Percentiles rank a stretch among this genome's conserved stretches.
phyloP scores from a whole-genome alignment of 306 rosid genomes.

The Medicago truncatula region DNA sequence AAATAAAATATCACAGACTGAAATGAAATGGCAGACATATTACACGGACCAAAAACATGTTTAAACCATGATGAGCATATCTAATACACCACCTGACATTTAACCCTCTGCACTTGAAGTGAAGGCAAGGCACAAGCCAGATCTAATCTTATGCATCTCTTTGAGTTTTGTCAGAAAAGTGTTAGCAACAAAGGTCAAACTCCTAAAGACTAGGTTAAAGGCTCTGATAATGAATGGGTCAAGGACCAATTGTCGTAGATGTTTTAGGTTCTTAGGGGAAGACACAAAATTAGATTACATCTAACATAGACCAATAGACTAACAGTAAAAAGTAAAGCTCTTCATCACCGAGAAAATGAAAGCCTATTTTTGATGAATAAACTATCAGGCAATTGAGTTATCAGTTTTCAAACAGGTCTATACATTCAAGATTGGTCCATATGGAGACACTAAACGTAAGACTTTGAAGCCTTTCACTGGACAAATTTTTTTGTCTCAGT shows the following conservation, averaged over 20 bases:
- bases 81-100: background rate
- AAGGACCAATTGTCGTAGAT: background rate
- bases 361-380: background rate
- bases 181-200: background rate
- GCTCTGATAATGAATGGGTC: conserved; percentile 3
- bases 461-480: background rate
- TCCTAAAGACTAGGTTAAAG: background rate
- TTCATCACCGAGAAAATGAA: background rate
- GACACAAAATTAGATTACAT: background rate
- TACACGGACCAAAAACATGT: background rate
- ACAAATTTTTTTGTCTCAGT: background rate
- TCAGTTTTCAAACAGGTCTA: conserved; percentile 16
- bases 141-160: conserved; percentile 4
- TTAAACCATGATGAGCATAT: background rate
- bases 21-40: background rate
- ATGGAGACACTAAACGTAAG: conserved; percentile 22
- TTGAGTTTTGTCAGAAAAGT: background rate
- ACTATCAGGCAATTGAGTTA: background rate
- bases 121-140: background rate
- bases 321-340: background rate
- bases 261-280: too few species aligned
- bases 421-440: background rate
- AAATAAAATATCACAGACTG: background rate
- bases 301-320: background rate
- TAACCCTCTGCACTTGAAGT: background rate